Evolutionary conservation across 768 basidiomycete species (phyloP).

Genomic region (Arthromyces matolae): DNA sequence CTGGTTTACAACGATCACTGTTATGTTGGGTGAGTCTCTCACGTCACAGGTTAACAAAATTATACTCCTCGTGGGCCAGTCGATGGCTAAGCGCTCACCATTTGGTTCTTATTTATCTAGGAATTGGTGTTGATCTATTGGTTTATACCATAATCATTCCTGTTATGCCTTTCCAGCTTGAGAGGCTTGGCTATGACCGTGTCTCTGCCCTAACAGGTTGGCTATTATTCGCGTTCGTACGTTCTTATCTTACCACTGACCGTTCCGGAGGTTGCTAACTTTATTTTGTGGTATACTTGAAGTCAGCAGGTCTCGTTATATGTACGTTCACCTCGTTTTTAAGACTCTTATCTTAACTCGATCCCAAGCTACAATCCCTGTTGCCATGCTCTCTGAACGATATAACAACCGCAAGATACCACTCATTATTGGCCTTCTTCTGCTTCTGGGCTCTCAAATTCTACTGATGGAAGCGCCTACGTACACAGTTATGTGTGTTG

Average conservation of each 20-base stretch:
- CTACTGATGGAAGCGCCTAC: conserved; percentile 61
- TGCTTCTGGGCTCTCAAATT: conserved; percentile 51
- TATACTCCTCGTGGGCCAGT: no score
- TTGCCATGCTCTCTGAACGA: conserved; percentile 53
- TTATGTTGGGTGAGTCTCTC: conserved; percentile 43
- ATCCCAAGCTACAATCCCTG: conserved; percentile 50
- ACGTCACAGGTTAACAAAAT: no score
- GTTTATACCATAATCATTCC: conserved; percentile 62
- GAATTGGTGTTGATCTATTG: conserved; percentile 49
- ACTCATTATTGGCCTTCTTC: conserved; percentile 45
- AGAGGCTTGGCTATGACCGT: conserved; percentile 39
- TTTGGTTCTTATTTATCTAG: conserved; percentile 22
- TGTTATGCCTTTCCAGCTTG: conserved; percentile 61
- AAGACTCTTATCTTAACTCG: background rate
- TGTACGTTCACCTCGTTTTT: conserved; percentile 33
- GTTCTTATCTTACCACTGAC: conserved; percentile 16
- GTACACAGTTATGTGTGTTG: conserved; percentile 54
- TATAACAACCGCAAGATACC: conserved; percentile 44
- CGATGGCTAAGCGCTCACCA: no score
- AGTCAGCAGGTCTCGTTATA: conserved; percentile 56
- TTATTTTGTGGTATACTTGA: background rate
- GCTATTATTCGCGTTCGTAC: conserved; percentile 57
- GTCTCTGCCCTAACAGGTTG: conserved; percentile 55
- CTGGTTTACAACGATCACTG: conserved; percentile 51
- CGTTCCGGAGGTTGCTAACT: background rate